Evolutionary conservation across 1,284 basidiomycete genomes (phyloP), one percentile per base, ranked within the genome.

Genomic region (Puccinia triticina): DNA sequence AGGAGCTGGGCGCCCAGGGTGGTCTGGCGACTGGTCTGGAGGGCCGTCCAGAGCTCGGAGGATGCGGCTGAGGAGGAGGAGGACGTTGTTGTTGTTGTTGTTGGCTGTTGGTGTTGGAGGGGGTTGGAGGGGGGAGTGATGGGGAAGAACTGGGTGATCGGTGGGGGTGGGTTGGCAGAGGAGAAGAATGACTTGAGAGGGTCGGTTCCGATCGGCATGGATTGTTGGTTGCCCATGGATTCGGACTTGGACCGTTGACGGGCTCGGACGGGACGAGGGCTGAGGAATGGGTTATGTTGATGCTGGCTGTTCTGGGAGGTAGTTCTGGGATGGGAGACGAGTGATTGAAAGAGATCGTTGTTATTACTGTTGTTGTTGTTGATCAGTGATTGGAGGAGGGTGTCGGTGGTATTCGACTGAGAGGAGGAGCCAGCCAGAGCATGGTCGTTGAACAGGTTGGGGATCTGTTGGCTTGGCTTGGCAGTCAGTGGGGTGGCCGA

Each of bases 401-500:
- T n/a, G 57, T 59, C 21, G 57, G 40, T 43, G 40, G 40, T 59
- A n/a, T 26, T 26, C 5, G 57, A 59, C 23, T 59, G 57, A 8
- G 66, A 37, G 2, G 14, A 34, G 8, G 64, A 14, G 8, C 14
- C 34, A 18, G 64, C 12, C 14, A 67, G 16, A n/a, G 29, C 1
- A 7, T n/a, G 57, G 57, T 29, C 26, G 34, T 48, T 48, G 46
- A 40, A 14, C 4, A 12, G 16, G 12, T 61, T 37, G 18, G 40
- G 32, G 46, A 72, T 23, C 48, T n/a, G 43, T 72, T 80, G 16
- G 34, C 7, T n/a, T 40, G 77, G 77, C 43, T 72, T 71, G 57
- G 77, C 77, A 5, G 77, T 80, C 18, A 80, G 32, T 23, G 77
- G 77, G 40, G 77, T 80, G 26, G 77, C 77, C n/a, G 77, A 80